Evolutionary conservation across 768 basidiomycete species (phyloP), one percentile per base, ranked within the genome.

Genomic region (Boletus bicolor): DNA sequence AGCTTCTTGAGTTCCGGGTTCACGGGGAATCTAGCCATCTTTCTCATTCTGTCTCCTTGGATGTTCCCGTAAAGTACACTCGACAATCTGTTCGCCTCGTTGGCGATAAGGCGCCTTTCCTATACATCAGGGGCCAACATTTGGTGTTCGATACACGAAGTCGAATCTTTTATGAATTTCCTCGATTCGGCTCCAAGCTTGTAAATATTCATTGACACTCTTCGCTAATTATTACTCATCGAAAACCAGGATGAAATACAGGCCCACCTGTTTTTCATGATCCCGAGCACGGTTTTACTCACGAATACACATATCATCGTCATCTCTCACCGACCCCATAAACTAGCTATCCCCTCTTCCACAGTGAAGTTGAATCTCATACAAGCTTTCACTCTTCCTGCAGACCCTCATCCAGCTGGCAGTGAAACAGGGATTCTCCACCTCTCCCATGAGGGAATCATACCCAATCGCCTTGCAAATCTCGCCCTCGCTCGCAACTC

Each of bases 401-500:
- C 12, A 34, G 30, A 17, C 10, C 32, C 49, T 14, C 53, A 21
- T 49, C 5, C 15, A 12, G 30, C 37, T 30, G 8, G 21, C 7
- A 10, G 26, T 11, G 30, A n/a, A 39, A 34, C 19, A n/a, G 39
- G 38, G 5, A n/a, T 45, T 8, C 55, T 58, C 11, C 55, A 26
- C 14, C 55, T 58, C 8, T 57, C 56, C 34, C 48, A 58, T 10
- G 47, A 58, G 15, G 32, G 36, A 4, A 35, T 56, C 17, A 9
- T 39, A 2, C n/a, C 37, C 0, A 37, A 49, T 17, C n/a, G 26
- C 8, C 24, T 58, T 26, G 26, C 24, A 4, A 53, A 58, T 24
- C 47, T 57, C 4, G 32, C 5, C 26, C 37, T 57, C 19, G n/a
- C 11, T 50, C 55, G 57, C 32, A 57, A 58, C 17, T 57, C 57